Base-by-base conservation (phyloP, 176 grass and related monocot species). In the Tillandsia fasciculata region DNA sequence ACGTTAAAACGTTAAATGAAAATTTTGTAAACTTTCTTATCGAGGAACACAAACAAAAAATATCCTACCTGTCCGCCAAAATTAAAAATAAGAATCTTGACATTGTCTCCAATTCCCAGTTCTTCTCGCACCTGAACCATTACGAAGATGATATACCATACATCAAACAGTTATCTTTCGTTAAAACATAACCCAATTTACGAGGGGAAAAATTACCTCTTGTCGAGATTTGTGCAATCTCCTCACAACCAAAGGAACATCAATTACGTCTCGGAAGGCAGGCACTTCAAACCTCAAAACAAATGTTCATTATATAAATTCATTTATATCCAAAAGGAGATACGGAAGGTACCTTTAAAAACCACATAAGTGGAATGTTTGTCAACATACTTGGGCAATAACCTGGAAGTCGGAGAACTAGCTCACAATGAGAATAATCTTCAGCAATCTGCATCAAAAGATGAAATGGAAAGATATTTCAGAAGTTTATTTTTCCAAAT, bases 11-110 rank as follows among this genome's bases (percentile, higher is more conserved):
- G 18, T 22, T 17, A 58, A 15, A 58, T 7, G 14, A 8, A 17
- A 58, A 15, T 58, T 14, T 58, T 58, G 12, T 58, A 58, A 15
- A 58, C 11, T 58, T n/a, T 58, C 54, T 58, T 58, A 18, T 58
- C 18, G 8, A 58, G 14, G 18, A 20, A 20, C 15, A 58, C 3
- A 18, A 58, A 8, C 12, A 20, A n/a, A 20, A 3, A n/a, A 58
- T 58, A 58, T 58, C 15, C 14, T 69, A 97, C 93, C 86, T 97
- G 94, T 77, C 89, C 89, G 22, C 89, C 94, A 74, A 97, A 92
- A 72, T 97, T 97, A 72, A 97, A 97, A 78, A 97, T 93, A 65
- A 97, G 71, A 42, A 97, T 74, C 78, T 97, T 97, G 53, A 86
- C 82, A 85, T 97, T 82, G 69, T 93, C 75, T 74, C 79, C 70